phyloP scores from a whole-genome alignment of 2,329 filamentous ascomycete species.

The Thielaviopsis populi region DNA sequence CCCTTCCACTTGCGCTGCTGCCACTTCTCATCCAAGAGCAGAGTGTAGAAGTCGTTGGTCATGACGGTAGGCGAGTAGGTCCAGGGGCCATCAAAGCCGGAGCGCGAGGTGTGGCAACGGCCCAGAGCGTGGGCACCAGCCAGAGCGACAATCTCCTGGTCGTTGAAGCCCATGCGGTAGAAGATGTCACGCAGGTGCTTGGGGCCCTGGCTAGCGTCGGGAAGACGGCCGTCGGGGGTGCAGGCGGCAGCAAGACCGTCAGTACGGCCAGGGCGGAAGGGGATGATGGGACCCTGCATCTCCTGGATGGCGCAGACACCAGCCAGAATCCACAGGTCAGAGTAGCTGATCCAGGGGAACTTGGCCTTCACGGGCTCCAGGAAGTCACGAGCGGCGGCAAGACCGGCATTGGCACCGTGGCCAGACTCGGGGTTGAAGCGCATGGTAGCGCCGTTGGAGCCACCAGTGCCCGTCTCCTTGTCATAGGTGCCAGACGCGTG shows the following conservation, averaged over 20 bases:
- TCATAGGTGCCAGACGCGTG: constrained; percentile 89
- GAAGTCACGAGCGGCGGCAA: constrained; percentile 78
- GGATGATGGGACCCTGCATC: constrained; percentile 77
- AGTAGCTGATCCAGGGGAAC: constrained; percentile 93
- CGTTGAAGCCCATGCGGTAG: constrained; percentile 92
- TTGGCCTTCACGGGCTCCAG: constrained; percentile 76
- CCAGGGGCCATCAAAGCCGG: constrained; percentile 80
- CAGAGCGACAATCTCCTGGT: constrained; percentile 89
- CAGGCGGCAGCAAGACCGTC: constrained; percentile 71
- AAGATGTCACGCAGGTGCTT: constrained; percentile 86
- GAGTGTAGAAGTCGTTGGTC: constrained; percentile 88
- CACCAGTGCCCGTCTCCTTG: constrained; percentile 72
- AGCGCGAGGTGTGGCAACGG: constrained; percentile 78
- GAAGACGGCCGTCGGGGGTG: constrained; percentile 79
- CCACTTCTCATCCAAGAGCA: constrained; percentile 89
- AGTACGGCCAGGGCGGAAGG: constrained; percentile 71
- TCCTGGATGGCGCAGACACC: constrained; percentile 84
- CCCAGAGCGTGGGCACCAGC: constrained; percentile 75
- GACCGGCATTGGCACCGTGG: constrained; percentile 87
- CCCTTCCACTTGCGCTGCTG: constrained; percentile 81
- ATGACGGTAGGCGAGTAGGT: constrained; percentile 80
- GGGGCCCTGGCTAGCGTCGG: constrained; percentile 63
- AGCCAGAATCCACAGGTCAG: constrained; percentile 87
- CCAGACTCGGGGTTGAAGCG: constrained; percentile 76
- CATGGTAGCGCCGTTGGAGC: constrained; percentile 95